These are phyloP conservation scores for Coniferiporia sulphurascens DNA, from an alignment of 1,284 basidiomycete genomes.

Conservation along the genomic window DNA sequence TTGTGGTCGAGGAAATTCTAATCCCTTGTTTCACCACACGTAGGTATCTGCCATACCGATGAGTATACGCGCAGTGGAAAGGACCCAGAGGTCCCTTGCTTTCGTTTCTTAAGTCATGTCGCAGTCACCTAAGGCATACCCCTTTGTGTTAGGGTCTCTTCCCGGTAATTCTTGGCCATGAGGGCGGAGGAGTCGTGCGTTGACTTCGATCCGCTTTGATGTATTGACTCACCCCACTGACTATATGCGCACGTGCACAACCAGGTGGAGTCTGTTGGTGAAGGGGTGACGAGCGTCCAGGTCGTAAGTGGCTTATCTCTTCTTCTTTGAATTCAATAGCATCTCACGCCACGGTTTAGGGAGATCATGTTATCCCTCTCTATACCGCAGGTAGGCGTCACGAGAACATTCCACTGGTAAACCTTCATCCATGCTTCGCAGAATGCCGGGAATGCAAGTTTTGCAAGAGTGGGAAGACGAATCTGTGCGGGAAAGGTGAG, in stretches of 20 bases:
- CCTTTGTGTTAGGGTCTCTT: conserved; percentile 70
- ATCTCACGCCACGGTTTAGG: conserved; percentile 34
- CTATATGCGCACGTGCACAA: conserved; percentile 8
- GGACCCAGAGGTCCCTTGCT: conserved; percentile 74
- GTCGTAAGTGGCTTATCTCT: conserved; percentile 38
- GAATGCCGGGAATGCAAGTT: conserved; percentile 97
- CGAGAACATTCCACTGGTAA: neutral
- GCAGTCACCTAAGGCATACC: neutral
- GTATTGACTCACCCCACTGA: conserved; percentile 16
- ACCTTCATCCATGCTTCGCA: conserved; percentile 27
- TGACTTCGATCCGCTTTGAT: conserved; percentile 24
- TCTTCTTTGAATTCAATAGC: neutral
- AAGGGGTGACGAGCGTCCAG: conserved; percentile 85
- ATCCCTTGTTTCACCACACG: no score
- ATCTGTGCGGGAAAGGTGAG: conserved; percentile 83
- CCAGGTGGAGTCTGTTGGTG: conserved; percentile 91
- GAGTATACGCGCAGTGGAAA: conserved; percentile 96
- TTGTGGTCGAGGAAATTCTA: no score
- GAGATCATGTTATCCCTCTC: conserved; percentile 92
- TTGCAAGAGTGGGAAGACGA: conserved; percentile 98
- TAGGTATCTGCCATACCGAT: conserved; percentile 97
- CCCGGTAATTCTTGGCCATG: conserved; percentile 92
- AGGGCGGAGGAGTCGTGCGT: conserved; percentile 80
- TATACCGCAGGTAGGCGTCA: conserved; percentile 74
- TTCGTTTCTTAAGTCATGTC: conserved; percentile 12